These are phyloP conservation scores for Phytopythium helicoides DNA, from an alignment of 352 stramenopile species.

Conservation along the genomic window DNA sequence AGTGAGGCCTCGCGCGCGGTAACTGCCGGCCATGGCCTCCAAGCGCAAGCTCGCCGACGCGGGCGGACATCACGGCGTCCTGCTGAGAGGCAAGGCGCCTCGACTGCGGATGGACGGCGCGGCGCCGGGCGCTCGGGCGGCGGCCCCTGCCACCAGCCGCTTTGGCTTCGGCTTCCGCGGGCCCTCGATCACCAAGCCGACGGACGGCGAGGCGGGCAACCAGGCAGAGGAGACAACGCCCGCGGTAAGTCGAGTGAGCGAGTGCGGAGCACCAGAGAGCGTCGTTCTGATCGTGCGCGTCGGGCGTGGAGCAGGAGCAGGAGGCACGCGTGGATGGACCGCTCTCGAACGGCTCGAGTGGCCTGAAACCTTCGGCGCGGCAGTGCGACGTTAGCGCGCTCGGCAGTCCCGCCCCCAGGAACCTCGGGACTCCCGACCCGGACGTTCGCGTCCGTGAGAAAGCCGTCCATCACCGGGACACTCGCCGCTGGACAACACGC, in stretches of 20 bases:
- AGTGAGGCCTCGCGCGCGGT: no score
- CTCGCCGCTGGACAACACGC: not conserved
- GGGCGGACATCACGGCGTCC: no score
- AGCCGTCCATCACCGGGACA: not conserved
- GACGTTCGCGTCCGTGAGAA: not conserved
- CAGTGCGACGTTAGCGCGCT: not conserved
- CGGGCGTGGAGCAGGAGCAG: slow-evolving; percentile 3
- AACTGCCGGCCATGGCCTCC: no score
- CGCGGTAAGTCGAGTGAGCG: slow-evolving; percentile 1
- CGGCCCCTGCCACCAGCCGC: not conserved
- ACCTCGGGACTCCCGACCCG: not conserved
- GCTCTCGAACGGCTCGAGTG: not conserved
- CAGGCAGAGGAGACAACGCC: slow-evolving; percentile 7
- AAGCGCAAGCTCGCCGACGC: no score
- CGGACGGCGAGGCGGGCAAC: slow-evolving; percentile 1
- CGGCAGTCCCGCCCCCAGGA: not conserved
- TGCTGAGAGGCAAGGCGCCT: slow-evolving; percentile 16
- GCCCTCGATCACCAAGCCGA: slow-evolving; percentile 18
- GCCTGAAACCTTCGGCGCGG: not conserved
- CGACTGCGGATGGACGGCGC: slow-evolving; percentile 8
- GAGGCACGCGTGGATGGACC: not conserved
- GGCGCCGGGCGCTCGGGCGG: slow-evolving; percentile 7
- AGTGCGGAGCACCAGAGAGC: not conserved
- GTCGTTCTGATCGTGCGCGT: not conserved
- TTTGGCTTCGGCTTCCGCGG: slow-evolving; percentile 43